Evolutionary conservation across 306 rosid genomes (phyloP), one percentile per base, ranked within the genome.

Genomic region (Macrotyloma uniflorum): DNA sequence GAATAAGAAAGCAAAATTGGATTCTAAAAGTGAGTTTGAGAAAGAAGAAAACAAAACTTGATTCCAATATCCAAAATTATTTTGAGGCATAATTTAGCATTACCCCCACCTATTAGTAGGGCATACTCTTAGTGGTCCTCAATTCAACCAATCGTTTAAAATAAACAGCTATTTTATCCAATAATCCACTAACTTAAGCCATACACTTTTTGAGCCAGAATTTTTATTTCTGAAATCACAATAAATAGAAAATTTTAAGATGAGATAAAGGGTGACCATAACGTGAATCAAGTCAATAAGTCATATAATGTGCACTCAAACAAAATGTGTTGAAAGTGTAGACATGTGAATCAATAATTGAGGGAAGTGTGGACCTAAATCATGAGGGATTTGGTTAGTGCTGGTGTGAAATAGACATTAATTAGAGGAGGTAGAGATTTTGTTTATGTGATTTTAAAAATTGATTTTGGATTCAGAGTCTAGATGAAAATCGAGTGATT

Each of bases 1-100:
- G 14, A 15, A 43, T 40, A 2, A 0, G 6, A 76, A 70, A 28
- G 72, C 61, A 38, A 49, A 5, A 38, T 40, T 45, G 1, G 66
- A 80, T 84, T 47, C 85, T 53, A 55, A 55, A 63, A 79, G 78
- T 84, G 71, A n/a, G 13, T 35, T 35, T 45, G 61, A 59, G 62
- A 45, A 43, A 45, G 26, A 18, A 8, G 11, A 61, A 61, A 50
- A 58, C 53, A 38, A 38, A 5, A 50, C 67, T 24, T 1, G 70
- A 76, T 84, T 65, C 85, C 72, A 54, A 22, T 22, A 22, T 23
- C 33, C n/a, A 61, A 55, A 63, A 79, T 64, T 84, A 66, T 19
- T 24, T 26, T 15, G 71, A 42, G 20, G 15, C 64, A 43, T 23
- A 66, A 75, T 61, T 51, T 55, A 76, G 54, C 4, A 16, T 62